Evolutionary conservation across 805 yeast species (phyloP).

Genomic region (Candida quercuum): DNA sequence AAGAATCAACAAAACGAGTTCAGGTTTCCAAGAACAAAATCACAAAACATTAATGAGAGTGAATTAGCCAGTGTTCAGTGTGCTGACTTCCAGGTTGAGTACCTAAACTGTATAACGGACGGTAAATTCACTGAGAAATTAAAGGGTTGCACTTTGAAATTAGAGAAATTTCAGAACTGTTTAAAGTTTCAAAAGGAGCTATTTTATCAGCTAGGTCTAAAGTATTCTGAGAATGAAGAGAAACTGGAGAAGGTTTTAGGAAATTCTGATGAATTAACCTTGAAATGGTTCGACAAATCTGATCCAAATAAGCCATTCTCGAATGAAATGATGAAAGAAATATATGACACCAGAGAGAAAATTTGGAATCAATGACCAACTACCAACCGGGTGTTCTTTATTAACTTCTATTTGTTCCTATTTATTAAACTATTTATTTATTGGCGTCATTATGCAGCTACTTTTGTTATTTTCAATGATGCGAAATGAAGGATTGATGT

Average conservation of each 20-base stretch:
- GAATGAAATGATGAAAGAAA: conserved; percentile 7
- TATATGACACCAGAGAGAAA: conserved; percentile 11
- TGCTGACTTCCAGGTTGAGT: conserved; percentile 18
- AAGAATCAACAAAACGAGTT: not conserved
- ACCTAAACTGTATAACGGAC: conserved; percentile 15
- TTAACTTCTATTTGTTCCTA: no score
- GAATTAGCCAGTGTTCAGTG: conserved; percentile 10
- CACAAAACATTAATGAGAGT: not conserved
- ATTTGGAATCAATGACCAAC: conserved; percentile 15
- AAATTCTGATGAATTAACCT: conserved; percentile 15
- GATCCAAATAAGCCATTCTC: conserved; percentile 4
- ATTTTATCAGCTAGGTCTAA: conserved; percentile 11
- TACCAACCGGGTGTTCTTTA: no score
- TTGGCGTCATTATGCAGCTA: no score
- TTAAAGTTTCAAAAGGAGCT: conserved; percentile 14
- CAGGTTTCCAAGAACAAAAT: not conserved
- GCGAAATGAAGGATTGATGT: no score
- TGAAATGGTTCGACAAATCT: conserved; percentile 8
- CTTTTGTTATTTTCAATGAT: no score
- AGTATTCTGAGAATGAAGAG: conserved; percentile 5
- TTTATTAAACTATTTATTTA: no score
- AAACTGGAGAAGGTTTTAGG: conserved; percentile 8
- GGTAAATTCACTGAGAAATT: conserved; percentile 16
- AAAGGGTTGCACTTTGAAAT: conserved; percentile 12
- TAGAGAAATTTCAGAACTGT: conserved; percentile 11